Base-by-base conservation (phyloP, 257 asterid species). In the Voacanga thouarsii region DNA sequence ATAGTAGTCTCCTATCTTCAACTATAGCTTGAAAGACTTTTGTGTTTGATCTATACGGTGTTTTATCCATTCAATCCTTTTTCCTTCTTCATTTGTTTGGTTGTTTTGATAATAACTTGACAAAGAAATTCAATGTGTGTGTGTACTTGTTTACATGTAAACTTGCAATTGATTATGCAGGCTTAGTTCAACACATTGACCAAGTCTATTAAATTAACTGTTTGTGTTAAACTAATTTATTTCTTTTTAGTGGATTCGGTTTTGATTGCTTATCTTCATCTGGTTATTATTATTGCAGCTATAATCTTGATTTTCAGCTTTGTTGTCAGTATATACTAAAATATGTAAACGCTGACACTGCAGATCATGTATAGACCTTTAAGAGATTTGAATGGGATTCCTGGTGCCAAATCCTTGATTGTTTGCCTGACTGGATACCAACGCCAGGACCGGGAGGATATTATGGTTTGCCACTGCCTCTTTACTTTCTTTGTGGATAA, bases 351-450 rank as follows among this genome's bases (percentile, higher is more conserved):
- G 72, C 68, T 59, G 73, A 57, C 69, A 60, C 49, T 80, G 43
- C 94, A 95, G 99, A 84, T 93, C 67, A 80, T 95, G 83, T 95
- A 95, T 74, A 63, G 89, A 74, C 99, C 98, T 55, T 65, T 80
- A 71, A 86, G 83, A 84, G 97, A 92, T 85, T 72, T 89, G 87
- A 80, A 79, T 78, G 99, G 99, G 71, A 93, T 95, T 85, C 89
- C 92, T 7, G 97, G 94, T 66, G 97, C 99, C 78, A 80, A 90
- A 74, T 84, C 88, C 55, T 75, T 96, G 85, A 68, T 87, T 70
- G 74, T 90, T 70, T 93, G 99, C 91, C 86, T 93, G 89, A 96
- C 98, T 81, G 99, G 99, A 81, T 96, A 96, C 71, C 92, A 78
- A 21, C 79, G 92, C 68, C 91, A 87, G 9, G 93, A 88, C 51